Base-by-base conservation (phyloP, 345 rosid species). In the Acer saccharum region DNA sequence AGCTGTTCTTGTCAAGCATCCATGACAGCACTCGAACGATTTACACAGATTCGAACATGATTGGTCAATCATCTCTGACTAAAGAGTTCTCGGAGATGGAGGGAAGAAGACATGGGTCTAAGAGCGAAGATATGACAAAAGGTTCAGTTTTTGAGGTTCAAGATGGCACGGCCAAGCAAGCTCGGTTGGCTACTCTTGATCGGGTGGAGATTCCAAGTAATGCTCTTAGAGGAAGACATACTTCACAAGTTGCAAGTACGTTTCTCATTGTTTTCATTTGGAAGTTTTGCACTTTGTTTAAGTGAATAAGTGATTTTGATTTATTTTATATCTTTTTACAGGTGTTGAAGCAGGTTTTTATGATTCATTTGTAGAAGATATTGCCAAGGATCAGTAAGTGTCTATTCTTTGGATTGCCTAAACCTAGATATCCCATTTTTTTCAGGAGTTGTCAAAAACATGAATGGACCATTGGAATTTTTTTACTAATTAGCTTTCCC, bases 361-460 rank as follows among this genome's bases (percentile, higher is more conserved):
- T 6, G 83, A 82, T 75, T 79, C 86, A 61, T 83, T 78, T 70
- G 23, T 80, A 11, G 92, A 84, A 41, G 84, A 83, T 69, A 60
- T 76, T 16, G 25, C 68, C 55, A 81, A 78, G 72, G 87, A 81
- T 58, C 81, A 80, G 94, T 90, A 81, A 84, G 92, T 73, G 76
- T 63, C 17, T 20, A 64, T 63, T 10, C 65, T 25, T 48, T 20
- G 43, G 7, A 2, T 71, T 71, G 12, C 25, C 23, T 43, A 60
- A 60, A 20, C 27, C 64, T 60, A 7, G 64, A 21, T 60, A 43
- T 60, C 64, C 13, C 27, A 4, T 60, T 16, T 60, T 60, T 60
- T 60, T 4, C 27, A 60, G 12, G 23, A 17, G 62, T 57, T 35
- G n/a, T 57, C 5, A 3, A 20, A 3, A 18, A 6, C 62, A 20